Conservation (phyloP, 2,329 filamentous ascomycete genomes). For the Pseudocercospora vitis region DNA sequence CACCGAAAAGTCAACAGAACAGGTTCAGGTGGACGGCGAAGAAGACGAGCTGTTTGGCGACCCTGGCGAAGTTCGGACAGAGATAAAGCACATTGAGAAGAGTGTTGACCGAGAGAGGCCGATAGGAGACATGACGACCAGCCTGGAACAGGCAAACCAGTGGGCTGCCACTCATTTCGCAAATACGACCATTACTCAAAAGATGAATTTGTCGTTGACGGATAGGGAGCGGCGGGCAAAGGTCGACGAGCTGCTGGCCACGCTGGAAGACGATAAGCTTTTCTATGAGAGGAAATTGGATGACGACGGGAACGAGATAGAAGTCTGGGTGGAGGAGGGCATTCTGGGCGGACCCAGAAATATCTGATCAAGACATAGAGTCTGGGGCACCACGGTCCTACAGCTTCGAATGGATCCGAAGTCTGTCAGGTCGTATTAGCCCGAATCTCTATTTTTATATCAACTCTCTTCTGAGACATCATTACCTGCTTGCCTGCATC, state of each 20-base stretch:
- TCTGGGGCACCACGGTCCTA: too few species aligned
- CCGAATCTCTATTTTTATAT: not conserved
- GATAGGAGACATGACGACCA: constrained; percentile 8
- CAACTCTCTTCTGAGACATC: not conserved
- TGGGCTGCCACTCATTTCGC: constrained; percentile 18
- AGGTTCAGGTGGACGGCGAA: constrained; percentile 11
- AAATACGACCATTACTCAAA: constrained; percentile 4
- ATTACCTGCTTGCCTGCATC: constrained; percentile 1
- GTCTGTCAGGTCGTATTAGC: not conserved
- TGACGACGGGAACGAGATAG: constrained; percentile 3
- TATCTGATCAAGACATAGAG: not conserved
- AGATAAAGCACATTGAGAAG: not conserved
- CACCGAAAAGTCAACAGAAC: constrained; percentile 1
- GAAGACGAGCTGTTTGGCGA: not conserved
- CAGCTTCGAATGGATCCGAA: not conserved
- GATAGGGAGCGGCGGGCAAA: not conserved
- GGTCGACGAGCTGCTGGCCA: not conserved
- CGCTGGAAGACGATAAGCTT: constrained; percentile 9
- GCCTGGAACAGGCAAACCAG: constrained; percentile 22
- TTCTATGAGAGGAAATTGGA: not conserved
- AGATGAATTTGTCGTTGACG: not conserved
- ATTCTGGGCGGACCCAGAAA: constrained; percentile 20
- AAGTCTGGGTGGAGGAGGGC: constrained; percentile 17
- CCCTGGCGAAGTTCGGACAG: not conserved
- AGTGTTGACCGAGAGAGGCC: not conserved